Base-by-base conservation (phyloP, 305 asterid species). In the Caryopteris hybrid region DNA sequence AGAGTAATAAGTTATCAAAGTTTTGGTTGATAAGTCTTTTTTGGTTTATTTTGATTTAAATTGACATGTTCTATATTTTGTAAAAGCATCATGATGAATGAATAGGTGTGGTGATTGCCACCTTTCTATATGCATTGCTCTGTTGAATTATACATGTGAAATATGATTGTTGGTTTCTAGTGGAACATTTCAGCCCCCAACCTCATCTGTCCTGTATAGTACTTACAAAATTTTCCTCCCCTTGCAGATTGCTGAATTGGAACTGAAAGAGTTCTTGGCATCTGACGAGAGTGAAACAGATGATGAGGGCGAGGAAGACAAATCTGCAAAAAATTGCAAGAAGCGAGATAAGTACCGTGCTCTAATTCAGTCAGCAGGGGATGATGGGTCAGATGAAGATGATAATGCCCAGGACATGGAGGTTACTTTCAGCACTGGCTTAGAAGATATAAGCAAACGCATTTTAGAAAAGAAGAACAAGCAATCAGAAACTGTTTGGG, bases 401-500 rank as follows among this genome's bases (percentile, higher is more conserved):
- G 89, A 81, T 11, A 77, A 80, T 66, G 85, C 74, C 62, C 85
- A 73, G 73, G 96, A 90, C 72, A 88, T 93, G 96, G 96, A 90
- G 84, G 87, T 90, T 61, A 93, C 97, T 3, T 88, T 90, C 70
- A 88, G 77, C 61, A 76, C 95, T 31, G 95, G 92, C 38, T 77
- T 93, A 68, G 99, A 93, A 69, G 92, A 93, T 74, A 64, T 90
- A 75, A 93, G 96, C 81, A 90, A 87, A 64, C 88, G 92, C 29
- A 78, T 90, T 21, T 71, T 83, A 55, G 97, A 88, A 76, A 90
- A 89, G 87, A 89, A 84, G 82, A 94, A 90, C 59, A 88, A 79
- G 70, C 73, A 84, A 77, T 85, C 96, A 6, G 99, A 90, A 83
- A 77, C 88, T 62, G 91, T 88, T 47, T 93, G 96, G 98, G 95